Evolutionary conservation across 2,329 filamentous ascomycete species (phyloP).

Genomic region (Niveomyces coronatus): DNA sequence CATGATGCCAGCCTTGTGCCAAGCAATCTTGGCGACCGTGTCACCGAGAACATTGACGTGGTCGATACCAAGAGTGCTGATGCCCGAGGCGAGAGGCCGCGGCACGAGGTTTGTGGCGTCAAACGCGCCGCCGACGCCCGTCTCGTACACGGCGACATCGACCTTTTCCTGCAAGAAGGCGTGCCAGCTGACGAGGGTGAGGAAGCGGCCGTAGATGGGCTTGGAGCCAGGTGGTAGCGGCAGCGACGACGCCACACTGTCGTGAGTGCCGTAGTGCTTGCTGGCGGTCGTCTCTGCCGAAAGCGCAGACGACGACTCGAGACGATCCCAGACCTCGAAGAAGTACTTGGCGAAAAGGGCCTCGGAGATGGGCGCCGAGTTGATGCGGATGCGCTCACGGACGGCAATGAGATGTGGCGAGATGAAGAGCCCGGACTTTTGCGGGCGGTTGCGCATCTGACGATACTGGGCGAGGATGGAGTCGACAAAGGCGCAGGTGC

Average conservation of each 20-base stretch:
- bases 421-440: constrained; percentile 53
- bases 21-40: constrained; percentile 56
- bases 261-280: not conserved
- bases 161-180: constrained; percentile 54
- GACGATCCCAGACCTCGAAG: constrained; percentile 54
- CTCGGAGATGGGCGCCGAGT: constrained; percentile 47
- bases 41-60: constrained; percentile 53
- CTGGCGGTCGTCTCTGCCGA: not conserved
- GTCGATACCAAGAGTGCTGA: constrained; percentile 59
- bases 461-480: constrained; percentile 49
- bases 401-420: constrained; percentile 60
- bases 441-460: constrained; percentile 21
- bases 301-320: constrained; percentile 27
- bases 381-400: constrained; percentile 55
- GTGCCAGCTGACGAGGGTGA: constrained; percentile 58
- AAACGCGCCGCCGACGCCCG: constrained; percentile 56
- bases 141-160: constrained; percentile 54
- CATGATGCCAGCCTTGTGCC: constrained; percentile 67
- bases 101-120: constrained; percentile 60
- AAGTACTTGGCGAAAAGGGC: constrained; percentile 53
- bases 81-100: constrained; percentile 45
- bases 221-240: constrained; percentile 31
- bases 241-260: constrained; percentile 19
- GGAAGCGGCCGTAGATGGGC: constrained; percentile 49
- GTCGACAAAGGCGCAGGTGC: constrained; percentile 57